Percentiles rank a stretch among this genome's conserved stretches.
These are phyloP conservation scores for Nicotiana noctiflora DNA, from an alignment of 257 asterid genomes.

Conservation along the genomic window DNA sequence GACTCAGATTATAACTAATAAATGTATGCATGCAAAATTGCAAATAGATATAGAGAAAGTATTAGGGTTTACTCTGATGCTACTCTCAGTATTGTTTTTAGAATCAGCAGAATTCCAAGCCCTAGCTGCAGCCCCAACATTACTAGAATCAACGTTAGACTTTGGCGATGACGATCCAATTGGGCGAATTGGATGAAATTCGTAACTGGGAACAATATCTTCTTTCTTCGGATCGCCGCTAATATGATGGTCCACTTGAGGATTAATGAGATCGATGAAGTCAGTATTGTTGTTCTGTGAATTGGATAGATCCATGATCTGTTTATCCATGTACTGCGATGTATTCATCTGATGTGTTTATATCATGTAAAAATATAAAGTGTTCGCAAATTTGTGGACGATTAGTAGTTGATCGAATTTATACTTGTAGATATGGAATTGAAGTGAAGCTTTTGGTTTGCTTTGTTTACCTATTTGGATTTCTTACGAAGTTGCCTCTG, in stretches of 20 bases:
- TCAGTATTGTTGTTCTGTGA: slow-evolving; percentile 44
- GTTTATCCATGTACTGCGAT: slow-evolving; percentile 89
- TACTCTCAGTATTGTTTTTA: slow-evolving; percentile 27
- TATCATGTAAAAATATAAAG: background rate
- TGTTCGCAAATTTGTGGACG: background rate
- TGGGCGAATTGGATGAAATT: slow-evolving; percentile 81
- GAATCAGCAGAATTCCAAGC: slow-evolving; percentile 73
- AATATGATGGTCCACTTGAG: slow-evolving; percentile 23
- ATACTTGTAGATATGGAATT: background rate
- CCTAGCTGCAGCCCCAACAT: slow-evolving; percentile 29
- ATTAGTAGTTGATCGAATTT: background rate
- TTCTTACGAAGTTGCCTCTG: background rate
- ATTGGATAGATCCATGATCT: slow-evolving; percentile 95
- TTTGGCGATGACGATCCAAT: slow-evolving; percentile 34
- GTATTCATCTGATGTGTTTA: slow-evolving; percentile 56
- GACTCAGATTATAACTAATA: background rate
- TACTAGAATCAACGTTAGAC: slow-evolving; percentile 41
- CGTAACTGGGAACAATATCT: slow-evolving; percentile 70
- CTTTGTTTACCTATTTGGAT: background rate
- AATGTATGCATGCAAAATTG: background rate
- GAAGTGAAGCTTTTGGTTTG: background rate
- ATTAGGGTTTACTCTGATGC: slow-evolving; percentile 42
- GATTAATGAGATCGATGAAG: slow-evolving; percentile 73
- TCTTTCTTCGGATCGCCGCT: slow-evolving; percentile 33
- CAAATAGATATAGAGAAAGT: background rate